A percentile compares a stretch with the other conserved stretches of the same genome.
These are phyloP conservation scores for Tillandsia leiboldiana DNA, from an alignment of 176 grass and related monocot species.

Conservation along the genomic window DNA sequence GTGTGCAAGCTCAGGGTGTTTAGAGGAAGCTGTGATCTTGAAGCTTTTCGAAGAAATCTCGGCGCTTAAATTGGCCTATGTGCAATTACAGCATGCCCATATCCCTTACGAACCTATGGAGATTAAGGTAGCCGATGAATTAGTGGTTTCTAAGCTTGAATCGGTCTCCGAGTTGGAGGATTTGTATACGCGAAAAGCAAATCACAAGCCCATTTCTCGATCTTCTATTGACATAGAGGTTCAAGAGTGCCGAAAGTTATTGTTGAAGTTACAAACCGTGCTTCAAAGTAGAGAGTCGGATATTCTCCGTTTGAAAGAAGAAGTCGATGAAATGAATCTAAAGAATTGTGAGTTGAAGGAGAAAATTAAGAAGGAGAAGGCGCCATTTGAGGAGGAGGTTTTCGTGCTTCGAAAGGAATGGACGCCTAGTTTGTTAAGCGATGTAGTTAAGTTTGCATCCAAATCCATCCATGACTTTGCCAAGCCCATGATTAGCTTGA, in stretches of 20 bases:
- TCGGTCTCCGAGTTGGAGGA: slow-evolving; percentile 34
- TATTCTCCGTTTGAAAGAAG: slow-evolving; percentile 33
- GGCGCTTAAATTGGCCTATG: slow-evolving; percentile 53
- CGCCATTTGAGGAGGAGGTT: background rate
- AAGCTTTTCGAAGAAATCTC: slow-evolving; percentile 54
- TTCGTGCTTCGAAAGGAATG: slow-evolving; percentile 17
- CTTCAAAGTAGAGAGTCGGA: slow-evolving; percentile 59
- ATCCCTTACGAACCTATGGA: slow-evolving; percentile 49
- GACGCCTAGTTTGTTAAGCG: slow-evolving; percentile 33
- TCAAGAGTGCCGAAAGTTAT: slow-evolving; percentile 37
- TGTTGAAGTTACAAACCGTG: slow-evolving; percentile 46
- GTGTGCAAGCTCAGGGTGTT: slow-evolving; percentile 14
- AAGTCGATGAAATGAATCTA: slow-evolving; percentile 39
- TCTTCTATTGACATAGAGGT: slow-evolving; percentile 27
- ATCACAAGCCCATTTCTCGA: slow-evolving; percentile 28
- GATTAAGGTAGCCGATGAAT: slow-evolving; percentile 28
- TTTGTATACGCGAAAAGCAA: slow-evolving; percentile 35
- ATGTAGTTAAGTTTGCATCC: slow-evolving; percentile 28
- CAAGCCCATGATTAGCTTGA: slow-evolving; percentile 39
- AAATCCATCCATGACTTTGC: slow-evolving; percentile 64
- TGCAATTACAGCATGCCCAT: slow-evolving; percentile 52
- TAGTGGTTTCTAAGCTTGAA: slow-evolving; percentile 47
- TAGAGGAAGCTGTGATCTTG: slow-evolving; percentile 35
- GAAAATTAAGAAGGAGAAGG: slow-evolving; percentile 26
- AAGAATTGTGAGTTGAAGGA: slow-evolving; percentile 36